Conservation (phyloP, 1,139 yeast genomes). For the Saccharomyces pastorianus region DNA sequence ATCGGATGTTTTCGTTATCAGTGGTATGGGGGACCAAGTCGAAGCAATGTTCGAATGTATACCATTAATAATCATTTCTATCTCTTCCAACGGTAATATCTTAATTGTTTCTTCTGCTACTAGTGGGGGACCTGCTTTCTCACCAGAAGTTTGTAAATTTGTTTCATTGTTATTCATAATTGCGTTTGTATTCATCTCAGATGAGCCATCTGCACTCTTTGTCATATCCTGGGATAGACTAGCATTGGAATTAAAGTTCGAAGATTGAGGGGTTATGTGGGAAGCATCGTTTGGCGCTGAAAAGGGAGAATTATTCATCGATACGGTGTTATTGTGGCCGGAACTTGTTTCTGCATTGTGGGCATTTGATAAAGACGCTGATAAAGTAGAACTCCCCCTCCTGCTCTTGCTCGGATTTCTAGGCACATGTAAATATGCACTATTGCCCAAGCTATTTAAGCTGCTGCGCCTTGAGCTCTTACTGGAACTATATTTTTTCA, state of each 20-base stretch:
- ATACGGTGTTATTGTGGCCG: slow-evolving; percentile 2
- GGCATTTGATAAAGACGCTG: background rate
- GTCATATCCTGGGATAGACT: background rate
- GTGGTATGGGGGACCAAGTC: slow-evolving; percentile 51
- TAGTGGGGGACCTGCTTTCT: background rate
- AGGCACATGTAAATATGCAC: slow-evolving; percentile 3
- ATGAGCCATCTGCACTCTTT: background rate
- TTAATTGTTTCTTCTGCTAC: slow-evolving; percentile 16
- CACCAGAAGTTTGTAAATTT: background rate
- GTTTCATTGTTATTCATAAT: background rate
- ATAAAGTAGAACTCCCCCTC: slow-evolving; percentile 4
- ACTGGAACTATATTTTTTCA: slow-evolving; percentile 4
- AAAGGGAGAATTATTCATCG: background rate
- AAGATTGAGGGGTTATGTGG: slow-evolving; percentile 6
- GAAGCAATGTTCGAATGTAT: slow-evolving; percentile 24
- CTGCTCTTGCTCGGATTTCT: slow-evolving; percentile 8
- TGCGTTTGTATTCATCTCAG: background rate
- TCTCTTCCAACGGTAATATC: slow-evolving; percentile 31
- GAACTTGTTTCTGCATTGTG: slow-evolving; percentile 3
- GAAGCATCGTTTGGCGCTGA: slow-evolving; percentile 7
- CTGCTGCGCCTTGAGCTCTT: slow-evolving; percentile 12
- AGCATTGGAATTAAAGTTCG: background rate
- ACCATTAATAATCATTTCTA: slow-evolving; percentile 32
- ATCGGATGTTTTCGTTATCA: slow-evolving; percentile 29
- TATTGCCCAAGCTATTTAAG: slow-evolving; percentile 2